Evolutionary conservation across 2,329 filamentous ascomycete genomes (phyloP).

Genomic region (Akanthomyces uredinophilus): DNA sequence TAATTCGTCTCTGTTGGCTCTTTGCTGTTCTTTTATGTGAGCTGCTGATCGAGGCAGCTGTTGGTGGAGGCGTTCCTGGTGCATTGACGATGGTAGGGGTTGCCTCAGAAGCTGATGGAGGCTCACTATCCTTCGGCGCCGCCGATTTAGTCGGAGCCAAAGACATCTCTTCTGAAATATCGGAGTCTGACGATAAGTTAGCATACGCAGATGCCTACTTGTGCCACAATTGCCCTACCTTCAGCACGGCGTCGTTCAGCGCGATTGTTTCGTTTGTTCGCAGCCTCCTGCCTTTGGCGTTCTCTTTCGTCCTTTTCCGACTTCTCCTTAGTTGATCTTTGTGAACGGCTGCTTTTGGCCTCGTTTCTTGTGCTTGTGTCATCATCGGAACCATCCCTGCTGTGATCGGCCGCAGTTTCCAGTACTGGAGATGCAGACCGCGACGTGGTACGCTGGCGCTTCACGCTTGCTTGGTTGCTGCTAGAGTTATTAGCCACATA

Average conservation of each 20-base stretch:
- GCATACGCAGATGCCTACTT: neutral
- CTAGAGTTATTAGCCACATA: conserved; percentile 18
- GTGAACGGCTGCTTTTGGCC: conserved; percentile 56
- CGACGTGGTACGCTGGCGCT: conserved; percentile 79
- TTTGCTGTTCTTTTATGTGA: conserved; percentile 56
- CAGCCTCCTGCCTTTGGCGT: conserved; percentile 65
- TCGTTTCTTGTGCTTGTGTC: conserved; percentile 49
- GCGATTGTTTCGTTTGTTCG: conserved; percentile 74
- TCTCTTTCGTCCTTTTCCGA: conserved; percentile 71
- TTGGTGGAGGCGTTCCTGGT: conserved; percentile 39
- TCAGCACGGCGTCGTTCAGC: conserved; percentile 77
- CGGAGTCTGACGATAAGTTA: conserved; percentile 52
- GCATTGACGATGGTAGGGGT: conserved; percentile 23
- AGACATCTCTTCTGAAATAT: conserved; percentile 63
- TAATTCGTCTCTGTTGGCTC: conserved; percentile 60
- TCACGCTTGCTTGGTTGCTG: conserved; percentile 66
- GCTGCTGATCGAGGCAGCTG: conserved; percentile 40
- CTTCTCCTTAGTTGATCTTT: conserved; percentile 57
- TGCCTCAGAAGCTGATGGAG: conserved; percentile 27
- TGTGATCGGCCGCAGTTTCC: conserved; percentile 41
- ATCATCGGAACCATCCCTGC: conserved; percentile 67
- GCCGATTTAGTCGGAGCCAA: conserved; percentile 35
- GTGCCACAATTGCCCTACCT: conserved; percentile 45
- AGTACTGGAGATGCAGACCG: conserved; percentile 58
- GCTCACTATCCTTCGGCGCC: conserved; percentile 27